Conservation (phyloP, 2,329 filamentous ascomycete genomes). For the Furcasterigmium sp. region DNA sequence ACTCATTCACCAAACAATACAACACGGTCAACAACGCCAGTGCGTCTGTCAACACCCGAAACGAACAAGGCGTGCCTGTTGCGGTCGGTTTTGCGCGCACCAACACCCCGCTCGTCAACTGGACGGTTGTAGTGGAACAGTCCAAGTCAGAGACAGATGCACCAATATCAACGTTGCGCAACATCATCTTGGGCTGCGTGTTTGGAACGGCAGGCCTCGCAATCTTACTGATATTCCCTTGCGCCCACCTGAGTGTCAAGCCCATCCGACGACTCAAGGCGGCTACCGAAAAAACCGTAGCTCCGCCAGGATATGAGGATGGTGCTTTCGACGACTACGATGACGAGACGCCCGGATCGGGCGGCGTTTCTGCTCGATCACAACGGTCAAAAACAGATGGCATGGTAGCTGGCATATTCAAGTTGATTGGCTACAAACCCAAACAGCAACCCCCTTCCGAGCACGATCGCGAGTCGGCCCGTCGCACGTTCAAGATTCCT, state of each 20-base stretch:
- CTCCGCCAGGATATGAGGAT: slow-evolving; percentile 56
- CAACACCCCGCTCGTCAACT: slow-evolving; percentile 64
- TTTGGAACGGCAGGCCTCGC: slow-evolving; percentile 76
- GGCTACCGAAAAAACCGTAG: slow-evolving; percentile 69
- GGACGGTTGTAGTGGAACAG: slow-evolving; percentile 80
- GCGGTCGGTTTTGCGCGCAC: slow-evolving; percentile 77
- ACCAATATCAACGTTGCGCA: slow-evolving; percentile 69
- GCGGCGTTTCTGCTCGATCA: slow-evolving; percentile 27
- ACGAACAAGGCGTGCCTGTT: slow-evolving; percentile 65
- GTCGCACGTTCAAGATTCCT: slow-evolving; percentile 74
- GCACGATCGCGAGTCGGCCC: slow-evolving; percentile 31
- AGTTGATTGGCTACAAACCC: slow-evolving; percentile 14
- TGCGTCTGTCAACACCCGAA: slow-evolving; percentile 60
- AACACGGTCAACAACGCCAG: slow-evolving; percentile 60
- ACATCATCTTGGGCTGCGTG: slow-evolving; percentile 77
- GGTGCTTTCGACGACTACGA: slow-evolving; percentile 36
- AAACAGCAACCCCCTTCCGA: slow-evolving; percentile 17
- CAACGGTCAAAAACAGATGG: slow-evolving; percentile 33
- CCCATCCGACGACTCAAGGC: slow-evolving; percentile 73
- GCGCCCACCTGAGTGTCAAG: slow-evolving; percentile 75
- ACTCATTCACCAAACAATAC: slow-evolving; percentile 51
- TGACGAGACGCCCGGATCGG: slow-evolving; percentile 36
- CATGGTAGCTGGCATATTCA: slow-evolving; percentile 7
- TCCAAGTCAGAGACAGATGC: slow-evolving; percentile 66
- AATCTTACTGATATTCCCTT: slow-evolving; percentile 66